phyloP scores from a whole-genome alignment of 192 early-diverging fungal genomes.

The Chytriomyces sp. region DNA sequence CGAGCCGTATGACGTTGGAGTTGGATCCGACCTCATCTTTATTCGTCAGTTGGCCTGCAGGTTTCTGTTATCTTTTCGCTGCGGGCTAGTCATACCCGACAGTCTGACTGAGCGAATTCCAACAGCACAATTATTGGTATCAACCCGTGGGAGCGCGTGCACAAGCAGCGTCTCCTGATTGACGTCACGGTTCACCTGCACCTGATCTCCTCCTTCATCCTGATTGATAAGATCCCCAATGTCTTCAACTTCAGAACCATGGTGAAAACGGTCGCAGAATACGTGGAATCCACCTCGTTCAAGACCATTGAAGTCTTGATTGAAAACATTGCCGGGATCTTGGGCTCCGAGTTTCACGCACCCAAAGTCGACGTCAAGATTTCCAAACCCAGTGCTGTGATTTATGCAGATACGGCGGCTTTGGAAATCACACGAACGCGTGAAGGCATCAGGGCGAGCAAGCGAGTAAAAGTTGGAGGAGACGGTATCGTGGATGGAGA shows the following conservation, averaged over 20 bases:
- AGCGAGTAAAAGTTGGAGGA: neutral
- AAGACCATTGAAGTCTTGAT: constrained; percentile 96
- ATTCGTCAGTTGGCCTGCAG: constrained; percentile 70
- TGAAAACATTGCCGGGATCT: constrained; percentile 75
- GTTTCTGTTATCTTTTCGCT: neutral
- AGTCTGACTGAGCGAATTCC: too few species aligned
- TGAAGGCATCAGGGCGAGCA: constrained; percentile 25
- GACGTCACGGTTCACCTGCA: constrained; percentile 63
- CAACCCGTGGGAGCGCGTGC: constrained; percentile 93
- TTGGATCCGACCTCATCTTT: constrained; percentile 75
- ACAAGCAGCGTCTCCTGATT: constrained; percentile 86
- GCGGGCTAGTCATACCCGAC: too few species aligned
- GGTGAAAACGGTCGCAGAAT: constrained; percentile 73
- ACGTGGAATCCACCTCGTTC: constrained; percentile 85
- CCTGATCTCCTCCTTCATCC: constrained; percentile 57
- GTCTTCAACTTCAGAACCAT: constrained; percentile 91
- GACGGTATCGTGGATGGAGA: neutral
- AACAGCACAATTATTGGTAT: constrained; percentile 91
- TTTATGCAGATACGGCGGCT: constrained; percentile 87
- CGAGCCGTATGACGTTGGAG: constrained; percentile 31
- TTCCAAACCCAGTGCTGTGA: constrained; percentile 93
- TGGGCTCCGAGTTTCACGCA: constrained; percentile 78
- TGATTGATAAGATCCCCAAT: constrained; percentile 65
- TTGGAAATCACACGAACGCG: constrained; percentile 85
- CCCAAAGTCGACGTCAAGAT: constrained; percentile 86